These are phyloP conservation scores for Volvariella volvacea DNA, from an alignment of 1,284 basidiomycete genomes.

Conservation along the genomic window DNA sequence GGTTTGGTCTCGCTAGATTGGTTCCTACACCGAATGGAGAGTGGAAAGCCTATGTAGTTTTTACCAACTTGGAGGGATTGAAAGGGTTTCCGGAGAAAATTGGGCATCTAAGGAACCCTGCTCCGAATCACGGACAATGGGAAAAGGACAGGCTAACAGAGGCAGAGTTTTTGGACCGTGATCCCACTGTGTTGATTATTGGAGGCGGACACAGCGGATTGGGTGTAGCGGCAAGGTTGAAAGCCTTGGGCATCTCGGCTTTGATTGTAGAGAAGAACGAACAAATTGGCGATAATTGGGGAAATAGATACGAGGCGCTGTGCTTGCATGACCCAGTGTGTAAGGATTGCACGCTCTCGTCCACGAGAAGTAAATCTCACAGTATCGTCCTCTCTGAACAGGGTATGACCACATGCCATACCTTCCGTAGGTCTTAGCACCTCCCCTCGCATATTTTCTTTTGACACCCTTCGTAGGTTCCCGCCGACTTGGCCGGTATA, in stretches of 20 bases:
- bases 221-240: conserved; percentile 32
- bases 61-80: conserved; percentile 10
- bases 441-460: neutral
- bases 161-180: conserved; percentile 10
- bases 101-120: conserved; percentile 10
- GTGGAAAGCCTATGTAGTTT: conserved; percentile 12
- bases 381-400: conserved; percentile 9
- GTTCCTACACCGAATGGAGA: conserved; percentile 8
- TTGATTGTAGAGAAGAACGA: conserved; percentile 43
- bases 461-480: conserved; percentile 24
- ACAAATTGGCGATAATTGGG: conserved; percentile 47
- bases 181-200: conserved; percentile 15
- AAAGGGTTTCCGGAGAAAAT: conserved; percentile 10
- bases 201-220: conserved; percentile 14
- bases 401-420: conserved; percentile 45
- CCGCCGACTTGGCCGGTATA: conserved; percentile 47
- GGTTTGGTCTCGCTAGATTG: conserved; percentile 9
- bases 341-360: conserved; percentile 25
- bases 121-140: conserved; percentile 15
- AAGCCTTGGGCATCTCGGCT: conserved; percentile 37
- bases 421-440: conserved; percentile 25
- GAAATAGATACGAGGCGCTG: conserved; percentile 44
- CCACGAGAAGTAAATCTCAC: neutral
- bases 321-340: conserved; percentile 55
- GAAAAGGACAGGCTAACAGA: conserved; percentile 6